phyloP scores from a whole-genome alignment of 345 rosid genomes.

The Populus tremula region DNA sequence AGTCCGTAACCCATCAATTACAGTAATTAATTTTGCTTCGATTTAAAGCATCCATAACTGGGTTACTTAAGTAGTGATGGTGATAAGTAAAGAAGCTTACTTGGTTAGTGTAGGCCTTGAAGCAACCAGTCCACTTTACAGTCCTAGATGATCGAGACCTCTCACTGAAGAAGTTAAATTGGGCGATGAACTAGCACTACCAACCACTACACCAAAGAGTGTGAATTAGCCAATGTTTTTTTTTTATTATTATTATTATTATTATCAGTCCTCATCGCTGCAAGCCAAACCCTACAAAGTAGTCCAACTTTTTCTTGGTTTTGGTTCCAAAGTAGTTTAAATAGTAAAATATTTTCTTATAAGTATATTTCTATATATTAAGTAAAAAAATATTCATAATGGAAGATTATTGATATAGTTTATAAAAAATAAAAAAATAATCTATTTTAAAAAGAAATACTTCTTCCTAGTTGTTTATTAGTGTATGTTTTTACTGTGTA shows the following conservation, averaged over 20 bases:
- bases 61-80: constrained; percentile 22
- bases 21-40: constrained; percentile 24
- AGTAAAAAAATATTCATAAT: too few relatives aligned
- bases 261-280: background rate
- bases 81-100: constrained; percentile 11
- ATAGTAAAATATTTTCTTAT: too few relatives aligned
- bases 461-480: too few relatives aligned
- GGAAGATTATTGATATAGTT: too few relatives aligned
- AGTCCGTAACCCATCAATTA: constrained; percentile 28
- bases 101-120: constrained; percentile 9
- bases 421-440: too few relatives aligned
- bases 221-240: background rate
- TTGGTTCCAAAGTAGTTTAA: background rate
- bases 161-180: background rate
- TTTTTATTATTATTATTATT: background rate
- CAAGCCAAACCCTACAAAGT: background rate
- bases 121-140: constrained; percentile 8
- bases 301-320: background rate
- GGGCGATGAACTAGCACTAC: background rate
- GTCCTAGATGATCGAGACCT: background rate
- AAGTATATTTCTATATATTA: too few relatives aligned
- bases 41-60: constrained; percentile 26
- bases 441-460: too few relatives aligned
- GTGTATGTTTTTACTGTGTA: too few relatives aligned
- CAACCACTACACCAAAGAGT: constrained; percentile 10